Conservation (phyloP, 2,329 filamentous ascomycete species). For the Lecanicillium sp. region DNA sequence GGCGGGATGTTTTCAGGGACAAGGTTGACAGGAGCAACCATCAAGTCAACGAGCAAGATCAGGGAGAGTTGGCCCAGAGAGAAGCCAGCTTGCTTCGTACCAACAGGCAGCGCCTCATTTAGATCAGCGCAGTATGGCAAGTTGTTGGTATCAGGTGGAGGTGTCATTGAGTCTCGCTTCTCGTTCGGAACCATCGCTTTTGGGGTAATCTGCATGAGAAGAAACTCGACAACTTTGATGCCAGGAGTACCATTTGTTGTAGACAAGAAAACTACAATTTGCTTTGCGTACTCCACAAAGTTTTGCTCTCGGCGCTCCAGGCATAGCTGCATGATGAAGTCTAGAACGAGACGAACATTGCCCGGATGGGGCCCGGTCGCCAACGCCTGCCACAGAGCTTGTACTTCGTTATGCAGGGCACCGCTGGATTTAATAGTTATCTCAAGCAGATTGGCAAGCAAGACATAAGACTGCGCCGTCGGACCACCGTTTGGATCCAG, state of each 20-base stretch:
- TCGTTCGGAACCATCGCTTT: conserved; percentile 96
- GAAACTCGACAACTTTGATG: conserved; percentile 87
- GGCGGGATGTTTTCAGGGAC: conserved; percentile 73
- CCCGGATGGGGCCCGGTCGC: conserved; percentile 87
- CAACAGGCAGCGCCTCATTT: conserved; percentile 67
- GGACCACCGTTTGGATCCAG: conserved; percentile 87
- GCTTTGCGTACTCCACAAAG: conserved; percentile 95
- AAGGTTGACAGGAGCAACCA: conserved; percentile 84
- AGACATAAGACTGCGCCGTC: conserved; percentile 85
- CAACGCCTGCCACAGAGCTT: conserved; percentile 93
- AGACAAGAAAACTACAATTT: conserved; percentile 93
- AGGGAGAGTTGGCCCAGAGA: conserved; percentile 88
- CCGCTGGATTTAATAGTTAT: conserved; percentile 90
- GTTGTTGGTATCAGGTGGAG: conserved; percentile 63
- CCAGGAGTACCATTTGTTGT: conserved; percentile 67
- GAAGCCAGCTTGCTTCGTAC: conserved; percentile 86
- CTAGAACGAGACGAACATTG: conserved; percentile 88
- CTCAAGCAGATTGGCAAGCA: conserved; percentile 89
- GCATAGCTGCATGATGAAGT: conserved; percentile 93
- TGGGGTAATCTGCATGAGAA: conserved; percentile 82
- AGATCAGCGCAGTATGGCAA: conserved; percentile 89
- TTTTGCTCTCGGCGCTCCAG: conserved; percentile 93
- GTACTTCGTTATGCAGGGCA: conserved; percentile 88
- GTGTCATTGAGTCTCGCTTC: conserved; percentile 59
- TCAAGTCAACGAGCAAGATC: conserved; percentile 88